Evolutionary conservation across 352 stramenopile genomes (phyloP), one percentile per base, ranked within the genome.

Genomic region (Phytophthora pini): DNA sequence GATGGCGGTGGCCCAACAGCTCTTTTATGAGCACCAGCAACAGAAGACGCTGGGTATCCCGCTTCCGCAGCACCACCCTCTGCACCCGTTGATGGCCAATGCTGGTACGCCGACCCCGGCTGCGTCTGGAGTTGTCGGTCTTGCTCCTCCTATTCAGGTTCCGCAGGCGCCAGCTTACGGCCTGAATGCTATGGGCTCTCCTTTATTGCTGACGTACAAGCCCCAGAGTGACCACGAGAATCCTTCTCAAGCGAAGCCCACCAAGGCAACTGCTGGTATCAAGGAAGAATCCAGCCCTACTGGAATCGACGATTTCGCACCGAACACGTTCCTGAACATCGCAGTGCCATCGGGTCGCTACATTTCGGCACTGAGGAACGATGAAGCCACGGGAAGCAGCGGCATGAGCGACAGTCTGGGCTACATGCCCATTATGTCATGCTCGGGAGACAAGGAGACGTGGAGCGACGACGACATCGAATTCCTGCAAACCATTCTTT

Each of bases 401-500:
- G 57, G 70, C 6, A 47, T 76, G 44, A 68, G 76, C 55, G 69
- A 72, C 26, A 77, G 54, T 56, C 64, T 82, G 9, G 71, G 59
- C n/a, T 77, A 72, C 51, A 68, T 81, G 38, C 80, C 82, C 13
- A 80, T 90, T 49, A 49, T 81, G 24, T 76, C 80, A n/a, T 73
- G 65, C 45, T 70, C 68, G 29, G 68, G 66, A 15, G 69, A 90
- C 46, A 77, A 76, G 40, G 79, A 92, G 61, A 74, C 82, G 48
- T 94, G 86, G 86, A 91, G 71, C 32, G 86, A 94, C 58, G 84
- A 90, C 38, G 86, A 94, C 64, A 92, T 94, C 49, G 77, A 90
- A 43, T 89, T 94, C 45, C 62, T 94, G 39, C 84, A 91, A 67
- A 88, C 68, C 27, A 69, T 94, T 58, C 65, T 93, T 43, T 72